Evolutionary conservation across 805 yeast genomes (phyloP).

Genomic region (Monosporozyma unispora): DNA sequence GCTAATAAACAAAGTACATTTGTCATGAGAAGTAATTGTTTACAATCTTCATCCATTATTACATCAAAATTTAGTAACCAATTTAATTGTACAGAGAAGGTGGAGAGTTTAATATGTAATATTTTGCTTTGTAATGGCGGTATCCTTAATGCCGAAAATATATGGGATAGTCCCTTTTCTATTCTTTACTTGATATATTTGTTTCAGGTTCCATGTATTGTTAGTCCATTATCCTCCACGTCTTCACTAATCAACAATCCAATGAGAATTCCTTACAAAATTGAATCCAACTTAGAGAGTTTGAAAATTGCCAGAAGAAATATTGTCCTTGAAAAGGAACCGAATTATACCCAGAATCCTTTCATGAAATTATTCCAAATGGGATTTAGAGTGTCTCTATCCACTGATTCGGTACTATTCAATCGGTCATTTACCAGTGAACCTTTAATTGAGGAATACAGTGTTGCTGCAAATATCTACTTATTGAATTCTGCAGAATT

Average conservation of each 20-base stretch:
- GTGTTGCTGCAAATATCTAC: constrained; percentile 26
- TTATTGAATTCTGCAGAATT: constrained; percentile 22
- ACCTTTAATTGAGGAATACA: constrained; percentile 25
- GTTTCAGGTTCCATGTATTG: constrained; percentile 20
- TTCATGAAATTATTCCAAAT: constrained; percentile 21
- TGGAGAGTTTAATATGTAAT: constrained; percentile 21
- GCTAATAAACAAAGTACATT: constrained; percentile 12
- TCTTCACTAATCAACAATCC: background rate
- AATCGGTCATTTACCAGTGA: constrained; percentile 24
- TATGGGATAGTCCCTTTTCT: constrained; percentile 15
- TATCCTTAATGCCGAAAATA: constrained; percentile 17
- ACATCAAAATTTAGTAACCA: constrained; percentile 19
- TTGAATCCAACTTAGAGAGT: background rate
- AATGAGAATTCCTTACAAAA: background rate
- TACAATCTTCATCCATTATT: constrained; percentile 8
- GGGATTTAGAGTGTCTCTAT: constrained; percentile 18
- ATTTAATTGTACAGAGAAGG: constrained; percentile 15
- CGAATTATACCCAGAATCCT: constrained; percentile 17
- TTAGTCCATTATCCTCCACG: constrained; percentile 22
- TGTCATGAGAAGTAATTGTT: constrained; percentile 15
- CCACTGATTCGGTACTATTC: constrained; percentile 20
- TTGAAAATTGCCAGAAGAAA: background rate
- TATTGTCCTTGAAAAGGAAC: background rate
- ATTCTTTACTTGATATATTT: constrained; percentile 18
- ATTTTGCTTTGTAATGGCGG: constrained; percentile 20